Conservation (phyloP, 139 green algal genomes). For the Picochlorum sp. region DNA sequence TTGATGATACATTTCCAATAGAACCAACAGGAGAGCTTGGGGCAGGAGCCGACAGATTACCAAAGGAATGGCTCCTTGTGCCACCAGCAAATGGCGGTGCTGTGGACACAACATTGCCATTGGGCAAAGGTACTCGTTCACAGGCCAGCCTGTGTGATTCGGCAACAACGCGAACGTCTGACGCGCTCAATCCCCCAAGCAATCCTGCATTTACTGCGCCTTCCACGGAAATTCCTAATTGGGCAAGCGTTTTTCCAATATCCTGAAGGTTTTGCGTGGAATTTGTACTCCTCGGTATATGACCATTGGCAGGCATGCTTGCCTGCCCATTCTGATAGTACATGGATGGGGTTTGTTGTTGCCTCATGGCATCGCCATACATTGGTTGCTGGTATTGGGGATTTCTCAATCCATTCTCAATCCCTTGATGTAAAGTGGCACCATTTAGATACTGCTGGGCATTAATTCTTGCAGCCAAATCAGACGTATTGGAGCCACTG, state of each 20-base stretch:
- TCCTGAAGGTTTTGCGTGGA: conserved; percentile 34
- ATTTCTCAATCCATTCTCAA: not conserved
- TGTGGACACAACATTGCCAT: not conserved
- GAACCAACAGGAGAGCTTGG: conserved; percentile 7
- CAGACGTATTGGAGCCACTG: not conserved
- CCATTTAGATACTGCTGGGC: conserved; percentile 17
- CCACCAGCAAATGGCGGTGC: not conserved
- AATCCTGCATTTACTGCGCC: conserved; percentile 40
- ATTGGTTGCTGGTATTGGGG: not conserved
- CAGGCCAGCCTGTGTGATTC: conserved; percentile 31
- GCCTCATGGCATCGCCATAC: not conserved
- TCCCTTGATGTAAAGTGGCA: not conserved
- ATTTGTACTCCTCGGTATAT: not conserved
- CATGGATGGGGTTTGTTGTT: not conserved
- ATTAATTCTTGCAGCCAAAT: conserved; percentile 7
- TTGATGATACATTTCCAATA: not conserved
- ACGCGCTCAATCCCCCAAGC: conserved; percentile 33
- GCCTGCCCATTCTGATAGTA: not conserved
- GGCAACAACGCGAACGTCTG: conserved; percentile 33
- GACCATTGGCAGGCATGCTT: not conserved
- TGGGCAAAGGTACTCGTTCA: conserved; percentile 2
- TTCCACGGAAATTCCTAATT: conserved; percentile 38
- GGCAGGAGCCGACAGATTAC: not conserved
- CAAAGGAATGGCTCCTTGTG: not conserved
- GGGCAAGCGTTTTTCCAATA: conserved; percentile 36